Conservation (phyloP, 352 stramenopile genomes). For the Pythium scleroteichum region DNA sequence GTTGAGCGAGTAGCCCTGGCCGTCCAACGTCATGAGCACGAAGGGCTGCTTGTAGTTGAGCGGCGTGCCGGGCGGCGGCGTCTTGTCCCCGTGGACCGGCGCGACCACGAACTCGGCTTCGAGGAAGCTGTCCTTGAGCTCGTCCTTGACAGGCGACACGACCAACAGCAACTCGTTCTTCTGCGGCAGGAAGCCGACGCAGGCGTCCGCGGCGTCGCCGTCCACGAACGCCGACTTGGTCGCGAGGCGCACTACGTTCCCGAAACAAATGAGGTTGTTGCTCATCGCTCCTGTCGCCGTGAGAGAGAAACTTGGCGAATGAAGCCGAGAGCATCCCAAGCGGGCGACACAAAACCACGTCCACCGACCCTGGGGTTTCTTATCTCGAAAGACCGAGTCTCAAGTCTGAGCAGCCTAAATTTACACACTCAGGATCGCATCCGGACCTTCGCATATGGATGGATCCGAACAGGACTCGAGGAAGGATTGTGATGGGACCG, state of each 20-base stretch:
- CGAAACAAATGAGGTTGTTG: conserved; percentile 31
- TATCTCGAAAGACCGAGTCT: background rate
- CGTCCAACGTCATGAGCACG: conserved; percentile 62
- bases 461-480: background rate
- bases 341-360: too few relatives aligned
- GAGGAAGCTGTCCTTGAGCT: conserved; percentile 38
- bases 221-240: conserved; percentile 32
- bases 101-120: conserved; percentile 74
- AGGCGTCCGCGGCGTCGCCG: conserved; percentile 4
- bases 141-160: conserved; percentile 49
- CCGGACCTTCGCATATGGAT: background rate
- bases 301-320: conserved; percentile 22
- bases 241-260: conserved; percentile 30
- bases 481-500: conserved; percentile 8
- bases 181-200: conserved; percentile 57
- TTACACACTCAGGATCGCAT: background rate
- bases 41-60: conserved; percentile 72
- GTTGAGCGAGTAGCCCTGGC: conserved; percentile 70
- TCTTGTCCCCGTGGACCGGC: conserved; percentile 53
- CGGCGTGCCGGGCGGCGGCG: conserved; percentile 39
- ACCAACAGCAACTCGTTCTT: conserved; percentile 53
- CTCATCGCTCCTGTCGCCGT: conserved; percentile 4
- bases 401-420: background rate
- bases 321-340: background rate
- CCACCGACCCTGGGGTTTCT: background rate